These are phyloP conservation scores for Iris macrosiphon DNA, from an alignment of 106 monocot genomes.

Conservation along the genomic window DNA sequence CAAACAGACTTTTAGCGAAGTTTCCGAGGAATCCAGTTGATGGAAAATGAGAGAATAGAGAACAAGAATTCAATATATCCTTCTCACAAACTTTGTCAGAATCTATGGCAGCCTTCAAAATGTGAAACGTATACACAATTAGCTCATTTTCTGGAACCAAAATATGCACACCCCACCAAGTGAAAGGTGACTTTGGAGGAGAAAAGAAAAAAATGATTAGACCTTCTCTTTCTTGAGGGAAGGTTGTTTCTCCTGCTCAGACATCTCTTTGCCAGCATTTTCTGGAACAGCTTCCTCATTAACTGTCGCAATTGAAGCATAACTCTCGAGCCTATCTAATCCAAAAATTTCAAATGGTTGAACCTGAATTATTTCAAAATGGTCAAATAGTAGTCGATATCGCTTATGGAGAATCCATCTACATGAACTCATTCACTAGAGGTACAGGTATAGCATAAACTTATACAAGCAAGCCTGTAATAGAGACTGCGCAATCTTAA, in stretches of 20 bases:
- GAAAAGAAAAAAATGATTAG: not conserved
- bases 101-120: slow-evolving; percentile 23
- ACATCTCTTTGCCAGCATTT: slow-evolving; percentile 13
- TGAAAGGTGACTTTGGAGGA: not conserved
- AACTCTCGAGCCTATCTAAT: slow-evolving; percentile 37
- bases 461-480: too few relatives aligned
- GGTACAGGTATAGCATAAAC: too few relatives aligned
- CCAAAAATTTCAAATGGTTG: slow-evolving; percentile 67
- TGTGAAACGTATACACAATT: not conserved
- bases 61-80: slow-evolving; percentile 20
- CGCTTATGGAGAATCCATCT: too few relatives aligned
- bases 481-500: too few relatives aligned
- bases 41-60: slow-evolving; percentile 26
- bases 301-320: slow-evolving; percentile 8
- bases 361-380: slow-evolving; percentile 35
- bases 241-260: slow-evolving; percentile 19
- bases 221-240: slow-evolving; percentile 24
- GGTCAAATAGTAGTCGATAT: slow-evolving; percentile 3
- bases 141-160: not conserved
- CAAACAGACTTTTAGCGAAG: slow-evolving; percentile 38
- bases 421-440: too few relatives aligned
- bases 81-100: slow-evolving; percentile 22
- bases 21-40: slow-evolving; percentile 35
- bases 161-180: too few relatives aligned
- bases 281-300: slow-evolving; percentile 21